Base-by-base conservation (phyloP, 768 basidiomycete species). In the Steccherinum ochraceum region DNA sequence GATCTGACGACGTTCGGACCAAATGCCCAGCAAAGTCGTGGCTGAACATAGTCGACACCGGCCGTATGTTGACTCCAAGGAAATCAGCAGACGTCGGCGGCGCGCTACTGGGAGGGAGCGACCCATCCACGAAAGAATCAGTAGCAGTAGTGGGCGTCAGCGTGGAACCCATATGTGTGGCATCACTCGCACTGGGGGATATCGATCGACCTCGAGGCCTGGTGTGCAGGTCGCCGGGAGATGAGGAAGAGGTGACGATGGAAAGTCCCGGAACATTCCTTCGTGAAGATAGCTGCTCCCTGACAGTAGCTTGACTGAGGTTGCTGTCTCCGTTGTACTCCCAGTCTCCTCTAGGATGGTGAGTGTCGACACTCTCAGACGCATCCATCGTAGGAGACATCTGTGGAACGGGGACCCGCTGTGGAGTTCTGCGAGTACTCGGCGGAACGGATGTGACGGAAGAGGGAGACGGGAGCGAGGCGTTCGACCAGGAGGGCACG, bases 1-100 rank as follows among this genome's bases (percentile, higher is more conserved):
- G 66, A 5, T 43, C 41, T 7, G 16, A 10, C 21, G 41, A 43
- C 7, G 16, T n/a, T 7, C 41, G 41, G 19, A 23, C 18, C 7
- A 43, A 18, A 19, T 43, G 41, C 21, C 73, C 73, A 7, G 75
- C 72, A 58, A 90, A 86, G 23, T 86, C 80, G 10, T 79, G 69
- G 59, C 85, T 84, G 64, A 92, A 92, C 40, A 84, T 70, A 1
- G 82, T 80, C 19, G 89, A 91, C 16, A 90, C 72, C 2, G 89
- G 89, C 13, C 89, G 78, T 47, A 92, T 67, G 58, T 79, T 81
- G 44, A 92, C 73, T 2, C 77, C 69, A 11, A 83, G 75, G 59
- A 90, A 91, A 47, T 80, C 78, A 1, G 75, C 67, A 7, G 79
- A 72, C 42, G 76, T 71, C 19, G 86, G 74, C 2, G 87, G 88